Conservation (phyloP, 2,329 filamentous ascomycete genomes). For the Neurospora sp. region DNA sequence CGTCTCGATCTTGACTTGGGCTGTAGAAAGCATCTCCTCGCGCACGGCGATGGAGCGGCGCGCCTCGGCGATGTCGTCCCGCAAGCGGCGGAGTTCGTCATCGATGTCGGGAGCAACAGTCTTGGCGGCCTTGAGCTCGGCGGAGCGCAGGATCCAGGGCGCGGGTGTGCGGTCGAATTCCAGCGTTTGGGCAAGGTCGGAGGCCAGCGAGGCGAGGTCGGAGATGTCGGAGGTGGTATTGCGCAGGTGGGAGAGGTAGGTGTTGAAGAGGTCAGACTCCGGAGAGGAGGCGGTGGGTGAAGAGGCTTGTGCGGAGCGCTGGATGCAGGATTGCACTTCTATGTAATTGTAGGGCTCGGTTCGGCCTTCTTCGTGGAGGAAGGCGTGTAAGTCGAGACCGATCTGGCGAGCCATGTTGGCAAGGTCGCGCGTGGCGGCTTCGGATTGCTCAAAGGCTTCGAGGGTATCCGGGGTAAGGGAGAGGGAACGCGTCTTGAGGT, state of each 20-base stretch:
- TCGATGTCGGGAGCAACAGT: slow-evolving; percentile 72
- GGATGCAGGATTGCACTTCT: slow-evolving; percentile 57
- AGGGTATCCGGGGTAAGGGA: slow-evolving; percentile 60
- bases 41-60: slow-evolving; percentile 61
- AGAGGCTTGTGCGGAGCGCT: slow-evolving; percentile 39
- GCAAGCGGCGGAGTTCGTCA: slow-evolving; percentile 71
- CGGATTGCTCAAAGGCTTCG: slow-evolving; percentile 61
- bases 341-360: slow-evolving; percentile 55
- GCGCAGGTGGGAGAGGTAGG: slow-evolving; percentile 58
- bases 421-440: slow-evolving; percentile 54
- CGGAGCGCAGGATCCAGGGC: slow-evolving; percentile 77
- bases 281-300: slow-evolving; percentile 39
- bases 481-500: slow-evolving; percentile 66
- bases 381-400: slow-evolving; percentile 53
- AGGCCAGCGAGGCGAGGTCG: slow-evolving; percentile 61
- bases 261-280: slow-evolving; percentile 61
- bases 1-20: slow-evolving; percentile 86
- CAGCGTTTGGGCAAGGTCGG: slow-evolving; percentile 61
- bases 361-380: slow-evolving; percentile 65
- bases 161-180: slow-evolving; percentile 69
- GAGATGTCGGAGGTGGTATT: slow-evolving; percentile 53
- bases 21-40: slow-evolving; percentile 77
- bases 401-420: slow-evolving; percentile 57
- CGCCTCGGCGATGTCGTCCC: slow-evolving; percentile 70
- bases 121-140: slow-evolving; percentile 75